phyloP scores from a whole-genome alignment of 1,139 yeast genomes.

The Yamadazyma epiphylla region DNA sequence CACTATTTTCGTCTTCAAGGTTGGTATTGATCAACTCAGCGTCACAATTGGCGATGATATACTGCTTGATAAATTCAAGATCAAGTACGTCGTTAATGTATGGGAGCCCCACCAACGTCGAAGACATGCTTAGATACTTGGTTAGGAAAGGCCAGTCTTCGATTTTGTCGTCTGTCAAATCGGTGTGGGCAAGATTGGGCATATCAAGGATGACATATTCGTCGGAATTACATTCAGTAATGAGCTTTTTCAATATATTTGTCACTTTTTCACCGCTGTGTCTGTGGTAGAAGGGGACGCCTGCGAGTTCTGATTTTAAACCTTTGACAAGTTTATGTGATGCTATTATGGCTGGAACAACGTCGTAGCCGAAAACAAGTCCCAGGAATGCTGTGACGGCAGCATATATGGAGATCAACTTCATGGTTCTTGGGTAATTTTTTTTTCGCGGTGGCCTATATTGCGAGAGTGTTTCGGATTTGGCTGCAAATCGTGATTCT shows the following conservation, averaged over 20 bases:
- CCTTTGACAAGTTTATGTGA: constrained; percentile 40
- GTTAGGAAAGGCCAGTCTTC: constrained; percentile 53
- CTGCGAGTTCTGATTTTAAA: constrained; percentile 19
- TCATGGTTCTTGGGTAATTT: too few relatives aligned
- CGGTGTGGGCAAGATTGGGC: constrained; percentile 64
- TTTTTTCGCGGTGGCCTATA: too few relatives aligned
- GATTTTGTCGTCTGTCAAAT: constrained; percentile 39
- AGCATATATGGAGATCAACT: too few relatives aligned
- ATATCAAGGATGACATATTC: constrained; percentile 65
- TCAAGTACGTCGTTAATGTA: constrained; percentile 45
- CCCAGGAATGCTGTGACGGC: constrained; percentile 13
- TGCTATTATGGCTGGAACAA: constrained; percentile 35
- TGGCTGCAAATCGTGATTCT: background rate
- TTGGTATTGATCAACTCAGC: constrained; percentile 39
- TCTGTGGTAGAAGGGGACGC: constrained; percentile 18
- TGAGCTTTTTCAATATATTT: constrained; percentile 42
- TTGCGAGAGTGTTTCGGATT: background rate
- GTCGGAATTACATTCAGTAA: constrained; percentile 65
- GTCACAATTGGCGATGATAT: constrained; percentile 43
- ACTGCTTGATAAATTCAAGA: constrained; percentile 41
- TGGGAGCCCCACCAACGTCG: constrained; percentile 63
- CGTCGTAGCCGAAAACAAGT: background rate
- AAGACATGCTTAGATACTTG: constrained; percentile 53
- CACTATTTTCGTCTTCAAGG: constrained; percentile 40
- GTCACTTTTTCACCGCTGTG: constrained; percentile 24